These are phyloP conservation scores for Eimeria necatrix DNA, from an alignment of 169 alveolate genomes.

Conservation along the genomic window DNA sequence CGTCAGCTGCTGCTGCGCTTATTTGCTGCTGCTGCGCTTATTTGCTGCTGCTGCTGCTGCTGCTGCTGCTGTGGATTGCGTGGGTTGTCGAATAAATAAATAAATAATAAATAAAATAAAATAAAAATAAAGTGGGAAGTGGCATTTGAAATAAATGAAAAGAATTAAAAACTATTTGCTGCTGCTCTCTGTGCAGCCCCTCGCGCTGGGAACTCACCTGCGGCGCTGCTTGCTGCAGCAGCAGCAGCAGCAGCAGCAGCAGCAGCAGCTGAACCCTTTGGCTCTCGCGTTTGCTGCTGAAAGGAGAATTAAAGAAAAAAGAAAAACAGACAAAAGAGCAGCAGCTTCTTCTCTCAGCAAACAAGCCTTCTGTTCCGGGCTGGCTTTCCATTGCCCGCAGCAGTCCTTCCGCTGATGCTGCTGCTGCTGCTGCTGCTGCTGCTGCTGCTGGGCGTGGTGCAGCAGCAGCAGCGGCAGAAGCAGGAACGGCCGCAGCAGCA, in stretches of 20 bases:
- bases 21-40: neutral
- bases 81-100: no score
- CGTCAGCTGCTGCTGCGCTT: no score
- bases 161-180: neutral
- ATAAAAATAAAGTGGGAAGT: no score
- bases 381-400: neutral
- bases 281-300: neutral
- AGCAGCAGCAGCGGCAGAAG: neutral
- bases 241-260: no score
- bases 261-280: neutral
- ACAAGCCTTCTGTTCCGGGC: conserved; percentile 12
- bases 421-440: conserved; percentile 42
- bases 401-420: neutral
- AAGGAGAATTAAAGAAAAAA: neutral
- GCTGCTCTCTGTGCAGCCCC: neutral
- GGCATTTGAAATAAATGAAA: neutral
- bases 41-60: conserved; percentile 36
- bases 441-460: neutral
- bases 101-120: no score
- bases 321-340: neutral
- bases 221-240: neutral
- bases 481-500: neutral
- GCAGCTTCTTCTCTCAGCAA: conserved; percentile 28
- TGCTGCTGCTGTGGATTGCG: neutral
- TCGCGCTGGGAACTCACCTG: neutral